Base-by-base conservation (phyloP, 2,329 filamentous ascomycete genomes). In the Exserohilum turcica region DNA sequence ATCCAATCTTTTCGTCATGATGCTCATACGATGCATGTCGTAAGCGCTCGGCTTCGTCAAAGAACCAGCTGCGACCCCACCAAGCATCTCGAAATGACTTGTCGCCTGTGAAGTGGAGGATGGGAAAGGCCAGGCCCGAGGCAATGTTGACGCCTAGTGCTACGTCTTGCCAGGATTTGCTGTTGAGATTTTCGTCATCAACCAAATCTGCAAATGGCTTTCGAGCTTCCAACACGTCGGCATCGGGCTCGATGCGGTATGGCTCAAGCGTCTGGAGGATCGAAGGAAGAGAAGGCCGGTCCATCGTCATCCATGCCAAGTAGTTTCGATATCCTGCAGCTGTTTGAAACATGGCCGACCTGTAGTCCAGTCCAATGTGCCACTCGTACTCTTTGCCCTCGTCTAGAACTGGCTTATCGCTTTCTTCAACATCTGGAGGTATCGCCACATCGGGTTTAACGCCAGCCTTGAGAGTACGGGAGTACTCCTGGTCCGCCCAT, bases 81-180 rank as follows among this genome's bases (percentile, higher is more conserved):
- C 43, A 46, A 8, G 21, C 27, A 36, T 37, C 43, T 12, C 43
- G 43, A 13, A 46, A 29, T 15, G 43, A 37, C 16, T 46, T 46
- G 21, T 46, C 43, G 15, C 43, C 43, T 21, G 43, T 46, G 21
- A 46, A 46, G 15, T 46, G 43, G 19, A 46, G 33, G 15, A 46
- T 16, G 16, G 43, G 33, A 36, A 46, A 46, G n/a, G 43, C 21
- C 19, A 28, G 15, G 3, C 44, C 44, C 15, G 44, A 38, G n/a
- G 36, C 44, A 10, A 35, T 47, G 16, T 47, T 47, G 27, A 47
- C 36, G 27, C 44, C 44, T 18, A 47, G 35, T 15, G 33, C n/a
- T 18, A 47, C 35, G 28, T 47, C 24, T 10, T 35, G 44, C 44
- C 44, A 47, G 3, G 44, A 47, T 21, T 24, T 47, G 15, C 31